phyloP scores from a whole-genome alignment of 108 stramenopile genomes.

The Nitzschia sp. region DNA sequence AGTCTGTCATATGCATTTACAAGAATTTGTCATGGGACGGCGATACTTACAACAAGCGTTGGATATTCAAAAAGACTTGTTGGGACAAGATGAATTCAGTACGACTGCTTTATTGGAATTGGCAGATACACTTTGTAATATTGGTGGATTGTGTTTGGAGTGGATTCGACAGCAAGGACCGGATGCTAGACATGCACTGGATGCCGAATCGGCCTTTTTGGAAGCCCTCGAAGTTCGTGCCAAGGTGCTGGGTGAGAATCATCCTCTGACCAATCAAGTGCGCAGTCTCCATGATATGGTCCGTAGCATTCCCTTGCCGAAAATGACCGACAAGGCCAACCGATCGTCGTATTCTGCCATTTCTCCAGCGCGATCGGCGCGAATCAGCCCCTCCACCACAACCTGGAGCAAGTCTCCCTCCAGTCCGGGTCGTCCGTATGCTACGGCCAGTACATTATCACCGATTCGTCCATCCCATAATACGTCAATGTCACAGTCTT shows the following conservation, averaged over 20 bases:
- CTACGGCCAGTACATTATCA: neutral
- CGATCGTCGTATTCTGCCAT: neutral
- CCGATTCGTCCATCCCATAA: neutral
- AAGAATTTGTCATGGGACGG: conserved; percentile 38
- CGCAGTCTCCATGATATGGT: conserved; percentile 48
- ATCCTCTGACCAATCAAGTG: conserved; percentile 44
- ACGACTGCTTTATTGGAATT: conserved; percentile 40
- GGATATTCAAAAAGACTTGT: conserved; percentile 48
- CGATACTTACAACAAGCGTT: conserved; percentile 46
- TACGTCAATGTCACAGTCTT: neutral
- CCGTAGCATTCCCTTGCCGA: conserved; percentile 34
- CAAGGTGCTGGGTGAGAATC: conserved; percentile 43
- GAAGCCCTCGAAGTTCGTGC: conserved; percentile 56
- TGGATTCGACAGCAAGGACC: conserved; percentile 55
- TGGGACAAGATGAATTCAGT: conserved; percentile 18
- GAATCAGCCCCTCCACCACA: neutral
- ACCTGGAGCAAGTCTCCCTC: neutral
- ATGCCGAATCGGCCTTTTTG: conserved; percentile 47
- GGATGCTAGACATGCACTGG: conserved; percentile 32
- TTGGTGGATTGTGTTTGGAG: conserved; percentile 61
- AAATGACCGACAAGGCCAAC: neutral
- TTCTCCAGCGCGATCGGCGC: conserved; percentile 2
- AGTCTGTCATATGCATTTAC: conserved; percentile 55
- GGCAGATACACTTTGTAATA: conserved; percentile 63
- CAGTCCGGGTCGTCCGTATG: conserved; percentile 5